Evolutionary conservation across 805 yeast species (phyloP).

Genomic region (Candida railenensis): DNA sequence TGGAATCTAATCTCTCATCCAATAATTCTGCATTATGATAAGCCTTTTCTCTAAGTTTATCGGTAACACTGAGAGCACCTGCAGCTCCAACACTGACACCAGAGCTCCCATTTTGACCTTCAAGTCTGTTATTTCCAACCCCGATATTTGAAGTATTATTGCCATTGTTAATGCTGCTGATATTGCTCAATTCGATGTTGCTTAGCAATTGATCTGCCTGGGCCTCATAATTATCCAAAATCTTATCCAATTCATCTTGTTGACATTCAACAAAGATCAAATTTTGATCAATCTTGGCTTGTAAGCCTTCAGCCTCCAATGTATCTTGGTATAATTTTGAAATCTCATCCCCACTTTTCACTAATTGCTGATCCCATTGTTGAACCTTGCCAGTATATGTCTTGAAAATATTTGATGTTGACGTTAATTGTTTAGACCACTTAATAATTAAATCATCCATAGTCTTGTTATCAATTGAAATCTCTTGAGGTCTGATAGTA

Average conservation of each 20-base stretch:
- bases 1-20: conserved; percentile 73
- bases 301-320: conserved; percentile 79
- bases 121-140: conserved; percentile 15
- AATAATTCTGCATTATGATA: conserved; percentile 83
- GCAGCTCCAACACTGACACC: conserved; percentile 18
- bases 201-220: conserved; percentile 57
- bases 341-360: conserved; percentile 83
- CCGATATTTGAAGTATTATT: conserved; percentile 19
- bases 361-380: conserved; percentile 83
- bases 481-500: conserved; percentile 61
- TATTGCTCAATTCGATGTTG: conserved; percentile 31
- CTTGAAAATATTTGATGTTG: conserved; percentile 72
- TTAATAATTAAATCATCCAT: conserved; percentile 88
- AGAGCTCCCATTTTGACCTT: conserved; percentile 1
- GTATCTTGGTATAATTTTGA: conserved; percentile 75
- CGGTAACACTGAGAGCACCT: conserved; percentile 54
- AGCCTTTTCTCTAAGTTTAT: conserved; percentile 86
- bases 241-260: conserved; percentile 83
- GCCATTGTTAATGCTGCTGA: conserved; percentile 8
- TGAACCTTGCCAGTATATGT: conserved; percentile 71
- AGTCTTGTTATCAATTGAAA: conserved; percentile 85
- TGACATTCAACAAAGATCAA: conserved; percentile 83
- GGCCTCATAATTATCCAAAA: conserved; percentile 79
- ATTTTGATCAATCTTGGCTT: conserved; percentile 82
- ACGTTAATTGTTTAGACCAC: conserved; percentile 86